These are phyloP conservation scores for Coniochaeta sp. DNA, from an alignment of 2,329 filamentous ascomycete genomes.

Conservation along the genomic window DNA sequence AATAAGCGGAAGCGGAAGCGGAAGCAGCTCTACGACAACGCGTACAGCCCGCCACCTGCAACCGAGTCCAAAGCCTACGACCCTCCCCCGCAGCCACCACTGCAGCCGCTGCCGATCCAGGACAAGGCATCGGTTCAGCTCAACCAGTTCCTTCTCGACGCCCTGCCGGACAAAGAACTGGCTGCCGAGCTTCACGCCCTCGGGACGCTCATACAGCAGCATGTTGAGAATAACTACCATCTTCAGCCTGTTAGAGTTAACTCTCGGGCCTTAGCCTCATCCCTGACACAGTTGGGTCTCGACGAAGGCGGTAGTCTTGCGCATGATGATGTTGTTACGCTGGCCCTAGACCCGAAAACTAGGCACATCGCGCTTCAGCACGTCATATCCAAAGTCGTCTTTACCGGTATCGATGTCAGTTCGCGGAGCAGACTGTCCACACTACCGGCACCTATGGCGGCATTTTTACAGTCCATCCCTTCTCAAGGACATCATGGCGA, in stretches of 20 bases:
- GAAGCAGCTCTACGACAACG: background rate
- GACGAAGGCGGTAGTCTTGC: slow-evolving; percentile 7
- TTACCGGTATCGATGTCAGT: slow-evolving; percentile 24
- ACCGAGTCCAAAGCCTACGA: slow-evolving; percentile 4
- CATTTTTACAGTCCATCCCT: slow-evolving; percentile 19
- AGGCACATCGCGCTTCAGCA: slow-evolving; percentile 27
- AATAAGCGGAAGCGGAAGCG: slow-evolving; percentile 9
- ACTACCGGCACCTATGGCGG: slow-evolving; percentile 25
- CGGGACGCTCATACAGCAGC: slow-evolving; percentile 27
- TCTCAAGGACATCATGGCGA: too few relatives aligned
- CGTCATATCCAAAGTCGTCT: slow-evolving; percentile 26
- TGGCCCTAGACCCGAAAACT: slow-evolving; percentile 24
- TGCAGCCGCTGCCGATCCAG: background rate
- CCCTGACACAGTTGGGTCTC: slow-evolving; percentile 20
- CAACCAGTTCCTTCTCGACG: slow-evolving; percentile 26
- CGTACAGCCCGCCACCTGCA: background rate
- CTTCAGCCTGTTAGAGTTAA: slow-evolving; percentile 14
- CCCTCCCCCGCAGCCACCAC: background rate
- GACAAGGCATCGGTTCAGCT: slow-evolving; percentile 17
- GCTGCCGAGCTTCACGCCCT: slow-evolving; percentile 24
- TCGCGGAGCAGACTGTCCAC: slow-evolving; percentile 23
- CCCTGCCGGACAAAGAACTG: slow-evolving; percentile 28
- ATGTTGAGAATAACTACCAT: slow-evolving; percentile 33
- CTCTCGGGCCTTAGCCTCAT: slow-evolving; percentile 12
- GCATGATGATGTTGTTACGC: slow-evolving; percentile 14